These are phyloP conservation scores for Euryodendron excelsum DNA, from an alignment of 148 eudicot genomes.

Conservation along the genomic window DNA sequence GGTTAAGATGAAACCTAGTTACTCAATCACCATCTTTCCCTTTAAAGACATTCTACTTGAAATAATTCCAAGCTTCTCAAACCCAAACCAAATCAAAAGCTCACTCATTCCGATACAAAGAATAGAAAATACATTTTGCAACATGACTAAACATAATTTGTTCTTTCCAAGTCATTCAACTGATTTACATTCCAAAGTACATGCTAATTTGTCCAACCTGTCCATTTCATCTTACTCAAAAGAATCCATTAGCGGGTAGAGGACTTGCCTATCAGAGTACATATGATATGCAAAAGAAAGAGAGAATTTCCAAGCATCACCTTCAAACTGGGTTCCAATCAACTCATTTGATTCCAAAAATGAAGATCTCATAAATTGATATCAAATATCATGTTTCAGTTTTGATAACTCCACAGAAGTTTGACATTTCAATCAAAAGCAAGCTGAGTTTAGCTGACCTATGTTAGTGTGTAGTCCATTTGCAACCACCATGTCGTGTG, in stretches of 20 bases:
- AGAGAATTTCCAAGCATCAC: neutral
- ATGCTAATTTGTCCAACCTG: neutral
- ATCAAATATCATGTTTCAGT: neutral
- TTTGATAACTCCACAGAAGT: neutral
- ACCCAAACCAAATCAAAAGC: neutral
- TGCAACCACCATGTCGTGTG: neutral
- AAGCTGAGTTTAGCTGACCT: constrained; percentile 11
- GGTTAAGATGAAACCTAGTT: neutral
- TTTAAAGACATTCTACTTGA: neutral
- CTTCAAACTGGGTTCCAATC: neutral
- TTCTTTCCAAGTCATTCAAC: constrained; percentile 2
- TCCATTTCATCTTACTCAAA: neutral
- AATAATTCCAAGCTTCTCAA: neutral
- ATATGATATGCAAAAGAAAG: constrained; percentile 4
- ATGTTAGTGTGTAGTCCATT: neutral
- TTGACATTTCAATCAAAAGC: neutral
- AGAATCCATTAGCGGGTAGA: neutral
- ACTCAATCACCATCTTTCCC: neutral
- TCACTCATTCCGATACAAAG: neutral
- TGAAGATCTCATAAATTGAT: neutral
- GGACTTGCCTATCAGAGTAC: neutral
- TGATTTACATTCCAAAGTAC: neutral
- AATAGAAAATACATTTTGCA: neutral
- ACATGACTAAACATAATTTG: neutral
- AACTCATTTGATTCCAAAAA: neutral